A percentile compares a stretch with the other conserved stretches of the same genome.
Conservation (phyloP, 2,329 filamentous ascomycete genomes). For the Aureobasidium sp. region DNA sequence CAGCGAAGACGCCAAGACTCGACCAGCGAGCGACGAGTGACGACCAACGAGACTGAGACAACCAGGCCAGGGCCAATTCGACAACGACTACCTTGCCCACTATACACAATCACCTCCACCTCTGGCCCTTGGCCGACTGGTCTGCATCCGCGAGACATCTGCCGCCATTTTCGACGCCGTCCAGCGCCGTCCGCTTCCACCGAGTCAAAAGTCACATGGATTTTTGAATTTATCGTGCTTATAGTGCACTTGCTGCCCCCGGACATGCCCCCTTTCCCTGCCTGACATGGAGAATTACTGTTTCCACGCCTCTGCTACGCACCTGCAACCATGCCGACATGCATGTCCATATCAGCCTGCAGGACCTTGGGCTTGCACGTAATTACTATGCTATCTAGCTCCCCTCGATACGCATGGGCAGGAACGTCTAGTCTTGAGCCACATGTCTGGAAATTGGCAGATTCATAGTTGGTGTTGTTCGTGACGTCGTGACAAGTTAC, state of each 20-base stretch:
- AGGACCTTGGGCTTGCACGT: neutral
- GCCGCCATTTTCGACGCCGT: neutral
- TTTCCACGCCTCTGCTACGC: neutral
- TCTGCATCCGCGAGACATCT: neutral
- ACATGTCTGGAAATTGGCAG: neutral
- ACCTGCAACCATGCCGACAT: neutral
- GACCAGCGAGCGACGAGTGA: no score
- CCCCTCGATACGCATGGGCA: neutral
- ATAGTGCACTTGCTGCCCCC: neutral
- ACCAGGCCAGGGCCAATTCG: no score
- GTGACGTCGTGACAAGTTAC: slow-evolving; percentile 1
- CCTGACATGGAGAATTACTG: neutral
- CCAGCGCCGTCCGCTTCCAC: neutral
- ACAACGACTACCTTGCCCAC: neutral
- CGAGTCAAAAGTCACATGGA: slow-evolving; percentile 6
- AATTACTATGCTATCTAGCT: neutral
- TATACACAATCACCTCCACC: neutral
- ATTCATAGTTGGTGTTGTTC: neutral
- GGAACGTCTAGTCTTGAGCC: neutral
- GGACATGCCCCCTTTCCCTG: neutral
- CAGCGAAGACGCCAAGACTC: slow-evolving; percentile 2
- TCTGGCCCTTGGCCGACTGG: neutral
- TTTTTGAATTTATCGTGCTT: slow-evolving; percentile 1
- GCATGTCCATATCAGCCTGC: neutral
- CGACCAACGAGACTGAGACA: no score